These are phyloP conservation scores for Plantago major DNA, from an alignment of 257 asterid genomes.

Conservation along the genomic window DNA sequence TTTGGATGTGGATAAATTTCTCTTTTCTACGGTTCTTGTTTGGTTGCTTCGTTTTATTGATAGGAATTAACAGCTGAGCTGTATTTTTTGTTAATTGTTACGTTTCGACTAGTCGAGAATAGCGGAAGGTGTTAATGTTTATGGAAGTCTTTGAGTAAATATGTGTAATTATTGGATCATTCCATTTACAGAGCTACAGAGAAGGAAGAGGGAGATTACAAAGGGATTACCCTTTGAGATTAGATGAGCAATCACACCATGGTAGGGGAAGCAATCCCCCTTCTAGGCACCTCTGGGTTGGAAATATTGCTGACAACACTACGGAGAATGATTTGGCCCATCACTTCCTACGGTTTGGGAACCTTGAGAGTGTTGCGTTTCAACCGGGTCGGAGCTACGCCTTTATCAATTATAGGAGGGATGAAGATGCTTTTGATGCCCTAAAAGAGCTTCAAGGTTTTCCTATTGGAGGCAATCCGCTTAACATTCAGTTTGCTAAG, in stretches of 20 bases:
- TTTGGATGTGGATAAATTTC: neutral
- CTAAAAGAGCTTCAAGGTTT: slow-evolving; percentile 85
- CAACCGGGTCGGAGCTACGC: slow-evolving; percentile 96
- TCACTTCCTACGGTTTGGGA: slow-evolving; percentile 65
- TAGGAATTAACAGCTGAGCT: no score
- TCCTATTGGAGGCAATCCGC: slow-evolving; percentile 72
- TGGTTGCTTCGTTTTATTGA: no score
- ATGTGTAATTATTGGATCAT: neutral
- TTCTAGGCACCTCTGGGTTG: slow-evolving; percentile 94
- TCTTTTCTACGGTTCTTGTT: neutral
- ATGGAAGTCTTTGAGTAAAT: neutral
- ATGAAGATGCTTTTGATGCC: slow-evolving; percentile 79
- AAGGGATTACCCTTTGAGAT: slow-evolving; percentile 61
- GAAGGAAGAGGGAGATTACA: slow-evolving; percentile 70
- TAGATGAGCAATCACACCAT: slow-evolving; percentile 62
- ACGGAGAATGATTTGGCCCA: slow-evolving; percentile 59
- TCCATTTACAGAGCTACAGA: slow-evolving; percentile 52
- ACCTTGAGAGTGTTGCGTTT: slow-evolving; percentile 77
- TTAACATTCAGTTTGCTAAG: slow-evolving; percentile 93
- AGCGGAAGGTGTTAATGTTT: neutral
- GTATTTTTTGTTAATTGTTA: no score
- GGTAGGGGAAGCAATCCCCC: slow-evolving; percentile 67
- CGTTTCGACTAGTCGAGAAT: no score
- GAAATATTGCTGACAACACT: slow-evolving; percentile 62
- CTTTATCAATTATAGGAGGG: slow-evolving; percentile 60